Percentiles rank a stretch among this genome's conserved stretches.
Evolutionary conservation across 1,284 basidiomycete species (phyloP).

Genomic region (Mixia osmundae): DNA sequence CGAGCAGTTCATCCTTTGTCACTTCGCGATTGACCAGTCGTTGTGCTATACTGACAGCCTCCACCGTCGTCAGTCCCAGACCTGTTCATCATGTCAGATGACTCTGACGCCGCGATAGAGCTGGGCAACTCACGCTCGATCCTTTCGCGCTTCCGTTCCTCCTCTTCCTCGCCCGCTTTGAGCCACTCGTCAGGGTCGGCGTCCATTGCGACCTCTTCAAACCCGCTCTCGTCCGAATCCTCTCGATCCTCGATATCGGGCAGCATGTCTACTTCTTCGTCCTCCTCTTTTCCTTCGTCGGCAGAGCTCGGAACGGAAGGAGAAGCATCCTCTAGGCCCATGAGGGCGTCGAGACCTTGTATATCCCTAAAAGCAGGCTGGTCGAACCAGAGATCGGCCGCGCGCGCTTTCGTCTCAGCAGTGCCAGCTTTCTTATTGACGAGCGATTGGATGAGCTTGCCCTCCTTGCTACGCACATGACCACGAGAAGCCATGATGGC

Average conservation of each 20-base stretch:
- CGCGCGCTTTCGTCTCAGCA: constrained; percentile 11
- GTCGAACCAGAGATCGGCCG: constrained; percentile 69
- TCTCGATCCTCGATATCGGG: constrained; percentile 19
- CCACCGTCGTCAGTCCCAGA: constrained; percentile 56
- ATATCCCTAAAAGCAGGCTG: constrained; percentile 75
- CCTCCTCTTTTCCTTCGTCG: constrained; percentile 22
- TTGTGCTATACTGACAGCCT: constrained; percentile 79
- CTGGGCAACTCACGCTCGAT: constrained; percentile 37
- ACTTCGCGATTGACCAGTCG: constrained; percentile 75
- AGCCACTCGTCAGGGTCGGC: constrained; percentile 10
- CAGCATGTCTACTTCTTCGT: constrained; percentile 23
- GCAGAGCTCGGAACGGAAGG: no score
- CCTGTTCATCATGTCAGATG: neutral
- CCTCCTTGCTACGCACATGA: constrained; percentile 26
- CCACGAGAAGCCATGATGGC: constrained; percentile 19
- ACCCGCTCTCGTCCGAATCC: constrained; percentile 8
- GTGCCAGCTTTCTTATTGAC: constrained; percentile 10
- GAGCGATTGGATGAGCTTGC: constrained; percentile 16
- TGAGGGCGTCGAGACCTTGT: constrained; percentile 30
- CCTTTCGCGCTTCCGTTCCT: constrained; percentile 38
- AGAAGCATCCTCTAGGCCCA: constrained; percentile 22
- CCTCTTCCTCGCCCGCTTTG: constrained; percentile 32
- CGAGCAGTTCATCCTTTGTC: constrained; percentile 69
- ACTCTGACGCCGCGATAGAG: neutral
- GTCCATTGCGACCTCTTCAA: constrained; percentile 12